phyloP scores from a whole-genome alignment of 371 early-diverging fungal genomes.

The Mortierella sp. region DNA sequence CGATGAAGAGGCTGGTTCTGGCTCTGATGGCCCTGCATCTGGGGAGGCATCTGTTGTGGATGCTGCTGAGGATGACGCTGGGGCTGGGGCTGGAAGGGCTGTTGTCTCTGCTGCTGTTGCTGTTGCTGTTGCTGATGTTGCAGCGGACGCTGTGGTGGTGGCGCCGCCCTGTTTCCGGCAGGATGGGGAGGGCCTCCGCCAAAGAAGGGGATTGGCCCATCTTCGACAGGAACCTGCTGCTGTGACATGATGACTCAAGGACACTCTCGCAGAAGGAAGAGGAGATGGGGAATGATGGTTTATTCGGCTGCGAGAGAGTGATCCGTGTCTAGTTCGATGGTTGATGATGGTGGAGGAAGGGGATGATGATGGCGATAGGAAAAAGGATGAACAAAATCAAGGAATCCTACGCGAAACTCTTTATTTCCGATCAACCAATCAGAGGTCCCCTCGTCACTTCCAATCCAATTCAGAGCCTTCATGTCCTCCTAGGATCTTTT shows the following conservation, averaged over 20 bases:
- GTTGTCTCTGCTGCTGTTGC: conserved; percentile 28
- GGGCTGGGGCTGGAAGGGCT: neutral
- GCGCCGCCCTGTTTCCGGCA: conserved; percentile 16
- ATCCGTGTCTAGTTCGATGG: too few relatives aligned
- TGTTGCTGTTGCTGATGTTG: conserved; percentile 17
- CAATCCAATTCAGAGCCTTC: neutral
- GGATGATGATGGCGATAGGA: conserved; percentile 11
- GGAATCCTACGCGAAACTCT: too few relatives aligned
- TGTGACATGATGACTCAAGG: conserved; percentile 24
- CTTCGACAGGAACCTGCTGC: conserved; percentile 35
- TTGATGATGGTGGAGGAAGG: neutral
- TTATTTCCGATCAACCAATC: too few relatives aligned
- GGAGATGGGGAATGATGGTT: neutral
- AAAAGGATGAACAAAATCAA: conserved; percentile 1
- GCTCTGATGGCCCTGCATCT: conserved; percentile 14
- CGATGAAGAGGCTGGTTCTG: conserved; percentile 28
- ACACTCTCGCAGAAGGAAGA: neutral
- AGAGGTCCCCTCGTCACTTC: neutral
- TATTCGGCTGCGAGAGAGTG: too few relatives aligned
- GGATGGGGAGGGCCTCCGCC: conserved; percentile 23
- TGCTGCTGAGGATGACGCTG: conserved; percentile 1
- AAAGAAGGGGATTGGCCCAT: conserved; percentile 53
- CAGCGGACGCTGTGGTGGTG: conserved; percentile 22
- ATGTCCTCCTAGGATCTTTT: too few relatives aligned
- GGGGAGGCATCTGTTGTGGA: conserved; percentile 22